A percentile compares a stretch with the other conserved stretches of the same genome.
These are phyloP conservation scores for Diatrype stigma DNA, from an alignment of 2,329 filamentous ascomycete genomes.

Conservation along the genomic window DNA sequence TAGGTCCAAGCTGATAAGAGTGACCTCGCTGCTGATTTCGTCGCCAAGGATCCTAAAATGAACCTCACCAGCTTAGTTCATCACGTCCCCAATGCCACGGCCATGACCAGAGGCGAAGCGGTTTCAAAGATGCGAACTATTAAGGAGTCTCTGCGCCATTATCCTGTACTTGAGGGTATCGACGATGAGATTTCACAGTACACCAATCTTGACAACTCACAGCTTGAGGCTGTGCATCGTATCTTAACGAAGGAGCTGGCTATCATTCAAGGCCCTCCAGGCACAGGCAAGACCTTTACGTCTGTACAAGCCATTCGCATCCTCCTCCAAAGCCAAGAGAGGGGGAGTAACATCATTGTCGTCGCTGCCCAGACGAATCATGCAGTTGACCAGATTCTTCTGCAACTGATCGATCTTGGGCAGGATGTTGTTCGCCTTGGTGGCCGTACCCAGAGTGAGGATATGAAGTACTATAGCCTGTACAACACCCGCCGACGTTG, in stretches of 20 bases:
- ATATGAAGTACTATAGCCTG: slow-evolving; percentile 63
- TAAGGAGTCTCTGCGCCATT: slow-evolving; percentile 11
- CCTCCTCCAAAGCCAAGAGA: slow-evolving; percentile 55
- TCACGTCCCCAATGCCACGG: slow-evolving; percentile 17
- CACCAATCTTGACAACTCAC: slow-evolving; percentile 61
- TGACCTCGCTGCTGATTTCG: slow-evolving; percentile 26
- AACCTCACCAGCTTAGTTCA: slow-evolving; percentile 31
- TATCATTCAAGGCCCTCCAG: slow-evolving; percentile 79
- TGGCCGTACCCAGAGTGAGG: slow-evolving; percentile 61
- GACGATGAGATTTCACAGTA: slow-evolving; percentile 19
- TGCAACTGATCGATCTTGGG: slow-evolving; percentile 47
- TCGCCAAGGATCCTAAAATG: slow-evolving; percentile 26
- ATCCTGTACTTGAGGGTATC: slow-evolving; percentile 21
- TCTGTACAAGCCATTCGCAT: slow-evolving; percentile 68
- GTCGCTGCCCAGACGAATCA: slow-evolving; percentile 88
- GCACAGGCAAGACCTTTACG: slow-evolving; percentile 73
- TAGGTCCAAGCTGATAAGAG: slow-evolving; percentile 36
- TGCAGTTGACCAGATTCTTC: slow-evolving; percentile 77
- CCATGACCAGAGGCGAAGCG: slow-evolving; percentile 8
- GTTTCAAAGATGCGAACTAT: slow-evolving; percentile 13
- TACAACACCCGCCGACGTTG: slow-evolving; percentile 50
- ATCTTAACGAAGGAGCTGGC: slow-evolving; percentile 70
- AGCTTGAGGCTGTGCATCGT: slow-evolving; percentile 61
- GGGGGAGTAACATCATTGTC: slow-evolving; percentile 63
- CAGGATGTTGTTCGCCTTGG: slow-evolving; percentile 61